Conservation (phyloP, 768 basidiomycete species). For the Sutorius australiensis region DNA sequence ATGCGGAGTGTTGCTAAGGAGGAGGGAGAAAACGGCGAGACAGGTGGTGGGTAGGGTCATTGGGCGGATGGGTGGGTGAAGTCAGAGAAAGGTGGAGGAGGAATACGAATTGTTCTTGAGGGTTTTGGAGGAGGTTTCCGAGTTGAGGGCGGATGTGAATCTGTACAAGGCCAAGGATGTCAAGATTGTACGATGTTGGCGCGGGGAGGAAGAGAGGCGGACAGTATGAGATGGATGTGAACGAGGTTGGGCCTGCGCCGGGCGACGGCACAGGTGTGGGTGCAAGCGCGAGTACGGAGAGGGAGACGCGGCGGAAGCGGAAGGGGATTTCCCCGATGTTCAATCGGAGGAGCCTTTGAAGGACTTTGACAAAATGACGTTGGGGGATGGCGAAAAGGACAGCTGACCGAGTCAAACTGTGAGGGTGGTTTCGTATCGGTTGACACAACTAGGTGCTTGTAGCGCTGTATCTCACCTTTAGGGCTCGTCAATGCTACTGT, state of each 20-base stretch:
- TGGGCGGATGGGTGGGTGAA: conserved; percentile 84
- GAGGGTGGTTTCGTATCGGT: background rate
- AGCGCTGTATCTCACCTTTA: too few species aligned
- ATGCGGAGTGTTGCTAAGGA: conserved; percentile 91
- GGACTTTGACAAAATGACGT: conserved; percentile 87
- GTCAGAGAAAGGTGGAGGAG: conserved; percentile 89
- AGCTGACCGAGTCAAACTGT: background rate
- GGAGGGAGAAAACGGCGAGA: conserved; percentile 82
- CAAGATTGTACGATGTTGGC: conserved; percentile 44
- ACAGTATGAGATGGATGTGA: conserved; percentile 61
- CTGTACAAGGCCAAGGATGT: conserved; percentile 70
- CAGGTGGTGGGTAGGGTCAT: conserved; percentile 78
- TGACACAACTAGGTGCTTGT: background rate
- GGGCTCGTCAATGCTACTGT: too few species aligned
- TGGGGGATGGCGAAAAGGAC: conserved; percentile 41
- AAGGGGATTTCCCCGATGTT: conserved; percentile 86
- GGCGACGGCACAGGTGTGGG: conserved; percentile 12
- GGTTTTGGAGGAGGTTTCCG: conserved; percentile 92
- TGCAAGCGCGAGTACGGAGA: conserved; percentile 32
- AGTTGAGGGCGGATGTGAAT: conserved; percentile 83
- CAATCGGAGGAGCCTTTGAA: conserved; percentile 83
- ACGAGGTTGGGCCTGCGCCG: conserved; percentile 38
- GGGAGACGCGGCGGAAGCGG: conserved; percentile 58
- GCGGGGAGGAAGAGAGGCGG: conserved; percentile 21
- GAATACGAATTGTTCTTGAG: conserved; percentile 96